phyloP scores from a whole-genome alignment of 2,329 filamentous ascomycete species.

The Beauveria varroae region DNA sequence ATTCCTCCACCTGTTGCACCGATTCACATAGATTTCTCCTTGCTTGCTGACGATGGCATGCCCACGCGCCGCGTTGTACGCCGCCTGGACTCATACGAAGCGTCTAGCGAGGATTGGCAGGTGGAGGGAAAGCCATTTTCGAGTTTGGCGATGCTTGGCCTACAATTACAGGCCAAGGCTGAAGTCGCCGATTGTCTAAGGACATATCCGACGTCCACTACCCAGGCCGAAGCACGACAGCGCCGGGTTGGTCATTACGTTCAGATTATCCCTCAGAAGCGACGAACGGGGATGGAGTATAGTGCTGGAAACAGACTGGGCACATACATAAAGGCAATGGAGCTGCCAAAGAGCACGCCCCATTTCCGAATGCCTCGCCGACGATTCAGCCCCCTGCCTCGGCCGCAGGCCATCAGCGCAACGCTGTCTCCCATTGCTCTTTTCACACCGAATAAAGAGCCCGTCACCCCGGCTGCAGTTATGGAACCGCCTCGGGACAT shows the following conservation, averaged over 20 bases:
- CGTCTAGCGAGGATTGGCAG: slow-evolving; percentile 2
- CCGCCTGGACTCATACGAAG: slow-evolving; percentile 11
- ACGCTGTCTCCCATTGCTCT: neutral
- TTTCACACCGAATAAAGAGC: slow-evolving; percentile 15
- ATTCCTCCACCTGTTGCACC: neutral
- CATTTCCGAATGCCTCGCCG: neutral
- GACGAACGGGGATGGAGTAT: slow-evolving; percentile 16
- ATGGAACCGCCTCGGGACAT: slow-evolving; percentile 17
- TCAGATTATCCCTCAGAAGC: slow-evolving; percentile 22
- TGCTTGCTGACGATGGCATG: neutral
- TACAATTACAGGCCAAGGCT: slow-evolving; percentile 23
- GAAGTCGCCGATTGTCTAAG: slow-evolving; percentile 17
- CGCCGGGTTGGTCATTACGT: slow-evolving; percentile 8
- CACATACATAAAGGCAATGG: slow-evolving; percentile 20
- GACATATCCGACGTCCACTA: neutral
- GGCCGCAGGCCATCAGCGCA: neutral
- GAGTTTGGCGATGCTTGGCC: slow-evolving; percentile 11
- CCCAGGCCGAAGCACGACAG: neutral
- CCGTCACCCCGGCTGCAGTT: slow-evolving; percentile 19
- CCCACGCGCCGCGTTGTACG: slow-evolving; percentile 7
- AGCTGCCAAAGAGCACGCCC: slow-evolving; percentile 16
- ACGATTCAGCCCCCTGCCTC: neutral
- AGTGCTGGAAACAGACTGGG: slow-evolving; percentile 21
- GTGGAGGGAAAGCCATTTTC: slow-evolving; percentile 11
- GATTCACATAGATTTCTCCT: neutral